Evolutionary conservation across 768 basidiomycete species (phyloP), one percentile per base, ranked within the genome.

Genomic region (Xerocomellus chrysenteron): DNA sequence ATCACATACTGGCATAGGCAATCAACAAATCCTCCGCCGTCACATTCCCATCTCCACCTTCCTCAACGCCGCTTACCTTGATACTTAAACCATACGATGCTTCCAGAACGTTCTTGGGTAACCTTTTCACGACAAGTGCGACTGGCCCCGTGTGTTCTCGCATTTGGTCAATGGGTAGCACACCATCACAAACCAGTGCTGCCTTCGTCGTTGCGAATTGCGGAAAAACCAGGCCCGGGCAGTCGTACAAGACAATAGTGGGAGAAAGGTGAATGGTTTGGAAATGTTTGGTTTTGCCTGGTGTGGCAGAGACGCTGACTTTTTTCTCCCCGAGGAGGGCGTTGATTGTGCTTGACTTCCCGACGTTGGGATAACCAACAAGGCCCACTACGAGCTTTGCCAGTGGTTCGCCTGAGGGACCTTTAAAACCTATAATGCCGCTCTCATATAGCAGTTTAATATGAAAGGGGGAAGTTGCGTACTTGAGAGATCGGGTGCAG

Each of bases 261-360:
- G 88, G 83, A 12, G 94, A 94, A n/a, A 99, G 81, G 65, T 93
- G 85, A 64, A 98, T 94, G 0, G 97, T 98, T 73, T 99, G 97
- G 75, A 98, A 98, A 73, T 99, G 96, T 69, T 99, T 99, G 14
- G 97, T 99, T 76, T 98, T 92, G 59, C 97, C 97, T 0, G 97
- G 97, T 0, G 97, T 99, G 0, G 96, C 87, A 5, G 96, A 98
- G 28, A 99, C 97, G 68, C 94, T 97, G 60, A 99, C 97, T 80
- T 92, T 94, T 77, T 97, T 96, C 70, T 94, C 90, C 37, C 96
- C 97, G 6, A 99, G 80, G 8, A 99, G 80, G 7, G 96, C 90
- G 70, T 99, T 99, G 66, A 99, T 95, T 6, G 97, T 94, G 58
- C 93, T 95, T 0, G 96, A 98, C 74, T 99, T 99, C 16, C 97